Evolutionary conservation across 2,329 filamentous ascomycete genomes (phyloP).

Genomic region (Cercospora citrullina): DNA sequence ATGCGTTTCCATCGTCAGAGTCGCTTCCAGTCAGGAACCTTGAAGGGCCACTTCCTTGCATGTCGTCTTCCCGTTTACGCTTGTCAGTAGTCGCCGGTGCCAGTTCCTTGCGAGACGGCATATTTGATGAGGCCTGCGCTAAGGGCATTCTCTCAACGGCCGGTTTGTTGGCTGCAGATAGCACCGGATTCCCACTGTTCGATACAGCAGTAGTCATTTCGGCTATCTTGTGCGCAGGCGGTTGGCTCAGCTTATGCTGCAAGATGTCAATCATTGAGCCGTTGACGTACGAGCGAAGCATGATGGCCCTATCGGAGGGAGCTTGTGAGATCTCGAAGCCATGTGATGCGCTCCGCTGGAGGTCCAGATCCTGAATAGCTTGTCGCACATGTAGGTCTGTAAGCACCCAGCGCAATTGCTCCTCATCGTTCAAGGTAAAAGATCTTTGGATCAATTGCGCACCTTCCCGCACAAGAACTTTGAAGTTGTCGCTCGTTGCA

Average conservation of each 20-base stretch:
- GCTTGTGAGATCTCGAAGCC: too few relatives aligned
- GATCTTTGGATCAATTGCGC: background rate
- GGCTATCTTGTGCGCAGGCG: background rate
- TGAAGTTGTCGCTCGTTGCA: background rate
- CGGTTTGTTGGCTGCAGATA: background rate
- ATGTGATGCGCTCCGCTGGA: background rate
- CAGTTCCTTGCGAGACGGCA: background rate
- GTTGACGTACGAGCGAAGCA: background rate
- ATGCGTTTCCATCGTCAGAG: slow-evolving; percentile 20
- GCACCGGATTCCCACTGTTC: background rate
- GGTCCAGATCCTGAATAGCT: slow-evolving; percentile 1
- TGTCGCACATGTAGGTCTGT: background rate
- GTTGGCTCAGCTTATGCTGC: background rate
- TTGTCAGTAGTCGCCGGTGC: background rate
- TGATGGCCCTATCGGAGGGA: background rate
- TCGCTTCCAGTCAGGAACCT: background rate
- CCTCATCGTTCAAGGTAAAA: background rate
- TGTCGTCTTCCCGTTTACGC: slow-evolving; percentile 1
- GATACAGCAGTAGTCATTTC: background rate
- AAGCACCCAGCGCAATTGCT: slow-evolving; percentile 3
- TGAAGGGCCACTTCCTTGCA: background rate
- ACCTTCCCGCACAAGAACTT: slow-evolving; percentile 1
- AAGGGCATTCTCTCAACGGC: background rate
- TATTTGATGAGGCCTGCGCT: background rate
- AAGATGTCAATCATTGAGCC: background rate